These are phyloP conservation scores for Blastocrithidia nonstop DNA, from an alignment of 208 protist genomes.

Conservation along the genomic window DNA sequence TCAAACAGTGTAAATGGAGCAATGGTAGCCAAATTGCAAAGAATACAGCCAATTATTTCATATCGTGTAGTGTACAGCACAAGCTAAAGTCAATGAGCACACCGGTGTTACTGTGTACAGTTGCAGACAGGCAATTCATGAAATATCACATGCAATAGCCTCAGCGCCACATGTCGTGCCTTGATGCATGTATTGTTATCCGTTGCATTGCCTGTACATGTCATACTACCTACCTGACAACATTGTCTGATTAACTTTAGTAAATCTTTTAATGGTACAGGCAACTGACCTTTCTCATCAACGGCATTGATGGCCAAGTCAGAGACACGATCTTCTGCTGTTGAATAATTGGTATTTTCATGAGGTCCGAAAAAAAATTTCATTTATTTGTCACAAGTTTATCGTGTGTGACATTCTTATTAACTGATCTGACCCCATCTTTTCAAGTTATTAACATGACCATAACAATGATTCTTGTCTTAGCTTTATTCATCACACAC, in stretches of 20 bases:
- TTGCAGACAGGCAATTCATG: slow-evolving; percentile 48
- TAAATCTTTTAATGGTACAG: slow-evolving; percentile 34
- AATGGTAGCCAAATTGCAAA: slow-evolving; percentile 27
- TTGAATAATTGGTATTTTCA: too few relatives aligned
- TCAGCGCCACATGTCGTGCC: slow-evolving; percentile 31
- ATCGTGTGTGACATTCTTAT: too few relatives aligned
- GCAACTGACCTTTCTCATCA: slow-evolving; percentile 21
- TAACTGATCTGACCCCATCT: too few relatives aligned
- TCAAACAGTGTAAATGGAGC: slow-evolving; percentile 47
- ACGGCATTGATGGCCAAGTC: too few relatives aligned
- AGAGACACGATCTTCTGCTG: too few relatives aligned
- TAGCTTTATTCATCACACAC: too few relatives aligned
- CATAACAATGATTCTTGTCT: too few relatives aligned
- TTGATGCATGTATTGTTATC: slow-evolving; percentile 27
- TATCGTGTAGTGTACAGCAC: slow-evolving; percentile 40
- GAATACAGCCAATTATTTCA: slow-evolving; percentile 39
- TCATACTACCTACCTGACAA: slow-evolving; percentile 22
- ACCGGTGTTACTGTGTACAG: slow-evolving; percentile 42
- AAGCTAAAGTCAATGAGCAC: slow-evolving; percentile 45
- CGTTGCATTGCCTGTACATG: slow-evolving; percentile 19
- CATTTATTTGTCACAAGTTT: too few relatives aligned
- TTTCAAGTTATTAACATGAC: too few relatives aligned
- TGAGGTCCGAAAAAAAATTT: too few relatives aligned
- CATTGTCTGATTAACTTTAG: slow-evolving; percentile 33
- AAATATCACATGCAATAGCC: slow-evolving; percentile 36